These are phyloP conservation scores for Dothideomycetes sp. DNA, from an alignment of 2,329 filamentous ascomycete genomes.

Conservation along the genomic window DNA sequence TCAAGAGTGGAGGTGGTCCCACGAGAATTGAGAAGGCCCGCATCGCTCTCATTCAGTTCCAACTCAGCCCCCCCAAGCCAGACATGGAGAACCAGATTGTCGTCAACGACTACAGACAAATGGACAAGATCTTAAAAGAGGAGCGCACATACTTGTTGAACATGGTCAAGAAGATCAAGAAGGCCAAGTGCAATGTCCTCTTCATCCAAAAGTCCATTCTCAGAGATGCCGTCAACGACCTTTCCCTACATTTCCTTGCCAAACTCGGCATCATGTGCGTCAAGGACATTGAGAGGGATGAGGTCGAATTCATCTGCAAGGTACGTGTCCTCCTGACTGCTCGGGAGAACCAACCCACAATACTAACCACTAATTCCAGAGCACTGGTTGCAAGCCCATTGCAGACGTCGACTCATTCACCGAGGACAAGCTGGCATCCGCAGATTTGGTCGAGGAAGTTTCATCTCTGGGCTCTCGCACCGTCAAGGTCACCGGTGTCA, in stretches of 20 bases:
- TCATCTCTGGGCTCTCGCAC: slow-evolving; percentile 80
- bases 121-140: slow-evolving; percentile 99
- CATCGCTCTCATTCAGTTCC: slow-evolving; percentile 97
- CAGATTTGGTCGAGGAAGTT: slow-evolving; percentile 88
- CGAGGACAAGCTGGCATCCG: slow-evolving; percentile 91
- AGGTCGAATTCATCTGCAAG: slow-evolving; percentile 99
- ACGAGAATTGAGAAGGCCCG: slow-evolving; percentile 91
- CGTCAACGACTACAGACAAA: slow-evolving; percentile 98
- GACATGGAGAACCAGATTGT: slow-evolving; percentile 99
- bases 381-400: slow-evolving; percentile 95
- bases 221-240: slow-evolving; percentile 92
- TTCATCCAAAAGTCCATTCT: slow-evolving; percentile 98
- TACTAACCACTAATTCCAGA: slow-evolving; percentile 29
- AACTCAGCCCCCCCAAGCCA: slow-evolving; percentile 93
- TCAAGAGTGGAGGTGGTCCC: slow-evolving; percentile 88
- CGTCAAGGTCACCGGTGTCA: slow-evolving; percentile 90
- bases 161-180: slow-evolving; percentile 99
- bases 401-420: slow-evolving; percentile 98
- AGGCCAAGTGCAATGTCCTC: slow-evolving; percentile 98
- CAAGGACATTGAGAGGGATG: slow-evolving; percentile 97
- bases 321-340: slow-evolving; percentile 11
- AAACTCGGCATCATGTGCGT: slow-evolving; percentile 92
- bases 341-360: too few relatives aligned
- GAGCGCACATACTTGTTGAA: slow-evolving; percentile 96
- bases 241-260: slow-evolving; percentile 93